Evolutionary conservation across 1,284 basidiomycete species (phyloP), one percentile per base, ranked within the genome.

Genomic region (Entoloma clypeatum): DNA sequence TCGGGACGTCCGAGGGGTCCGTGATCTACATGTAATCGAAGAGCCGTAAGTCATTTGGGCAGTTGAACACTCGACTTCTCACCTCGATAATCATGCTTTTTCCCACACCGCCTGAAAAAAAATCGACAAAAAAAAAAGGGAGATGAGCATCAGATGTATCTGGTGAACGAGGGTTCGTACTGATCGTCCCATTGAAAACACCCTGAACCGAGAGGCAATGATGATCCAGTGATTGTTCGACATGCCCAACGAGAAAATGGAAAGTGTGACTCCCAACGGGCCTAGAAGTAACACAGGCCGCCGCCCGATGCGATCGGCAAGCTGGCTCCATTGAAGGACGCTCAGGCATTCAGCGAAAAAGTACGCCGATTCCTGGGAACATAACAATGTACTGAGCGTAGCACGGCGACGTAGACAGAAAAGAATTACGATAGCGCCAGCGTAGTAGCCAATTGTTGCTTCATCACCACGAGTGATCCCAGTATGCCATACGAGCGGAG

Each of bases 381-480:
- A 32, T 10, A 13, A 13, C 11, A 10, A 8, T 5, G 17, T 30
- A 17, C 33, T 11, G 13, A 9, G 17, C 9, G n/a, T n/a, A 23
- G 11, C 11, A 7, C 35, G 36, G 5, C 18, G 13, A 7, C 16
- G 39, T 39, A 22, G 4, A 14, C 19, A 25, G 3, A 5, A 29
- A 27, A n/a, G 7, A 56, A 67, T 42, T 47, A 68, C 68, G 23
- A 69, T 63, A 10, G 69, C 49, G 4, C 68, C 77, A 36, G 72
- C 74, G 50, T 72, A 79, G 54, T 79, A 77, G 0, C 73, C 75
- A 1, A 68, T 71, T 45, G 62, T 71, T 5, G 54, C 58, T 48
- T 72, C 65, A 43, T 73, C 65, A 16, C 68, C 69, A 16, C 55
- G 49, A 1, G 71, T 75, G 9, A 75, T 59, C 2, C 68, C 71